A percentile compares a stretch with the other conserved stretches of the same genome.
These are phyloP conservation scores for Vitis vinifera DNA, from an alignment of 164 flowering plant species.

Conservation along the genomic window ASM3070453v1 NC_081805.1:1419501-1420000, in stretches of 20 bases:
- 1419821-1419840: too few relatives aligned
- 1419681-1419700: constrained; percentile 94
- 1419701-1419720: constrained; percentile 59
- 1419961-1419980: too few relatives aligned
- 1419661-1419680: constrained; percentile 87
- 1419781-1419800: too few relatives aligned
- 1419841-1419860: too few relatives aligned
- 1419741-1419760: neutral
- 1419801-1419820: too few relatives aligned
- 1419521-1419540: neutral
- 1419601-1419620: constrained; percentile 1
- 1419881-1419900: too few relatives aligned
- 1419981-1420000: too few relatives aligned
- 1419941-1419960: too few relatives aligned
- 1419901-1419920: too few relatives aligned
- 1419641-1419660: constrained; percentile 96
- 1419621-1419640: constrained; percentile 96
- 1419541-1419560: neutral
- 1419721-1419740: constrained; percentile 7
- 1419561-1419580: neutral
- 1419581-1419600: neutral
- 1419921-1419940: too few relatives aligned
- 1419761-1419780: too few relatives aligned
- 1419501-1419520: neutral
- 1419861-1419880: too few relatives aligned